Percentiles rank a stretch among this genome's conserved stretches.
Evolutionary conservation across 306 rosid species (phyloP).

Genomic region (Begonia peltatifolia): DNA sequence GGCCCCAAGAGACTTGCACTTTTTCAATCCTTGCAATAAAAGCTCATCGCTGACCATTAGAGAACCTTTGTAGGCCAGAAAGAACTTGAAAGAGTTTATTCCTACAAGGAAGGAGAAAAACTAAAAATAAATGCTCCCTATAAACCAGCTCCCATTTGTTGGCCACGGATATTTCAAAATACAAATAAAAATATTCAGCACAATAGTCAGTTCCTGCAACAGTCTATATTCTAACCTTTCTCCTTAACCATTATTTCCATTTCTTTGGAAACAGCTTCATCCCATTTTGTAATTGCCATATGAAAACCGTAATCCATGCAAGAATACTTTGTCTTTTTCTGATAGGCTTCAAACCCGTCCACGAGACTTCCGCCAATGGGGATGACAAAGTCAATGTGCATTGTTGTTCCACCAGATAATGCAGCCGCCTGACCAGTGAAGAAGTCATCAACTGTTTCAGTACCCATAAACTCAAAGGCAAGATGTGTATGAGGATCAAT

Average conservation of each 20-base stretch:
- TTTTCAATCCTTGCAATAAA: conserved; percentile 66
- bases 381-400: conserved; percentile 87
- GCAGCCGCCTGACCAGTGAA: conserved; percentile 97
- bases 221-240: conserved; percentile 38
- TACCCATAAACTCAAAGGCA: conserved; percentile 51
- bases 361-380: conserved; percentile 59
- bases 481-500: conserved; percentile 96
- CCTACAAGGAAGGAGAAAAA: conserved; percentile 30
- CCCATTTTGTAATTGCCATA: conserved; percentile 95
- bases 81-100: conserved; percentile 91
- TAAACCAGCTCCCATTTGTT: too few relatives aligned
- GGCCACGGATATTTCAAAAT: too few relatives aligned
- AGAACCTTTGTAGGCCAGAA: conserved; percentile 85
- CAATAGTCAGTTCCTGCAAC: too few relatives aligned
- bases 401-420: conserved; percentile 95
- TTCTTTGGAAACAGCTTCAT: conserved; percentile 60
- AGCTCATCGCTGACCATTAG: conserved; percentile 82
- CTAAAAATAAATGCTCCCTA: neutral
- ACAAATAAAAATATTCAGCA: too few relatives aligned
- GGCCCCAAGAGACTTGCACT: conserved; percentile 94
- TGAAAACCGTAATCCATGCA: conserved; percentile 98
- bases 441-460: conserved; percentile 60
- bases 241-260: conserved; percentile 82
- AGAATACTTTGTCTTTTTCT: conserved; percentile 56
- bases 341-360: conserved; percentile 69